Conservation (phyloP, 2,329 filamentous ascomycete species). For the Pseudogymnoascus sp. region DNA sequence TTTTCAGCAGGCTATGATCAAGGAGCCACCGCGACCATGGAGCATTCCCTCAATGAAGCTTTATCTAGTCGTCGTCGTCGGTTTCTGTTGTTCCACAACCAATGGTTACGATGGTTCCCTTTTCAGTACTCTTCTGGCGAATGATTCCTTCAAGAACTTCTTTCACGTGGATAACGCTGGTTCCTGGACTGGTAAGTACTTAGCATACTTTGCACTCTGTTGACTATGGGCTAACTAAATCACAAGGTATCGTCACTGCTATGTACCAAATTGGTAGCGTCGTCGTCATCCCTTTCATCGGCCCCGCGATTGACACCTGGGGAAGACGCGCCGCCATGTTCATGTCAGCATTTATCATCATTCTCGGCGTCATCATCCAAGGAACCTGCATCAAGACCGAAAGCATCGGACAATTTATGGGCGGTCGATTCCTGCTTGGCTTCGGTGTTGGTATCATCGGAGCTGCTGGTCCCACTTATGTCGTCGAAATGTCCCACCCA, state of each 20-base stretch:
- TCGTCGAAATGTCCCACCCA: slow-evolving; percentile 55
- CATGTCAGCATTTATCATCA: slow-evolving; percentile 43
- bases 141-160: slow-evolving; percentile 34
- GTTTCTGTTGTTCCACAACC: slow-evolving; percentile 44
- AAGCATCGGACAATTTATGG: slow-evolving; percentile 45
- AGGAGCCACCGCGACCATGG: slow-evolving; percentile 42
- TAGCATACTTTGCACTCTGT: not conserved
- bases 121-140: slow-evolving; percentile 42
- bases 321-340: slow-evolving; percentile 49
- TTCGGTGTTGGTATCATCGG: slow-evolving; percentile 52
- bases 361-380: slow-evolving; percentile 43
- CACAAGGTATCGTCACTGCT: slow-evolving; percentile 39
- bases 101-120: slow-evolving; percentile 44
- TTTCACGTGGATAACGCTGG: slow-evolving; percentile 38
- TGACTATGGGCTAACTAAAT: not conserved
- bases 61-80: slow-evolving; percentile 39
- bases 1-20: slow-evolving; percentile 47
- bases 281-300: slow-evolving; percentile 36
- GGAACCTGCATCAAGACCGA: slow-evolving; percentile 33
- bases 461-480: slow-evolving; percentile 52
- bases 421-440: slow-evolving; percentile 44
- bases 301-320: slow-evolving; percentile 36
- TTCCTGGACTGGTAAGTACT: slow-evolving; percentile 35
- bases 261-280: slow-evolving; percentile 43
- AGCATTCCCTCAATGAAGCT: slow-evolving; percentile 35